Percentiles rank a stretch among this genome's conserved stretches.
phyloP scores from a whole-genome alignment of 208 protist species.

The Acanthamoeba healyi region DNA sequence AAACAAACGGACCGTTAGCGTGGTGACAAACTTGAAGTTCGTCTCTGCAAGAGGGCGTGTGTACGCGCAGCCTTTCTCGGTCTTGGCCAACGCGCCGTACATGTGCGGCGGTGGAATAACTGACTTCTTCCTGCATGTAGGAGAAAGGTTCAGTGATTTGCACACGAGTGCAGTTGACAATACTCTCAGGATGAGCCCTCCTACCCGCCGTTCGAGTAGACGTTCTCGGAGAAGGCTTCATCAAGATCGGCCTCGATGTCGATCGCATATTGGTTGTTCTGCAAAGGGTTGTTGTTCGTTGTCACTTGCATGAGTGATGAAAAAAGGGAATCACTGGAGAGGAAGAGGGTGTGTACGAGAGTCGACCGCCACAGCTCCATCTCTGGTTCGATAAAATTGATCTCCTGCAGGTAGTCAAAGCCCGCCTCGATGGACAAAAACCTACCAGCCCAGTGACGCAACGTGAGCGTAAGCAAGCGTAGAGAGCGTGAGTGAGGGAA shows the following conservation, averaged over 20 bases:
- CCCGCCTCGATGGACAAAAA: constrained; percentile 60
- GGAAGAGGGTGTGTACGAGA: neutral
- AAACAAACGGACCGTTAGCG: no score
- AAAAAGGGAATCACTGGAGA: neutral
- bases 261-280: constrained; percentile 19
- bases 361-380: constrained; percentile 31
- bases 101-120: constrained; percentile 84
- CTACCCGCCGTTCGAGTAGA: constrained; percentile 15
- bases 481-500: neutral
- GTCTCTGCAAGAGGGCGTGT: no score
- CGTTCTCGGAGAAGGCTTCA: constrained; percentile 53
- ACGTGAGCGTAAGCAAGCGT: no score
- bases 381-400: constrained; percentile 52
- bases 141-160: no score
- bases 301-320: neutral
- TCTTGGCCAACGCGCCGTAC: constrained; percentile 86
- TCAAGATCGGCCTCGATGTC: constrained; percentile 16
- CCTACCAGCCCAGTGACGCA: no score
- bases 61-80: constrained; percentile 79
- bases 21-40: no score
- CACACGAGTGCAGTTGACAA: no score
- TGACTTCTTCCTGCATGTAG: constrained; percentile 9
- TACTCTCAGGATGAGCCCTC: no score
- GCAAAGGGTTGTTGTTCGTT: neutral
- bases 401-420: constrained; percentile 64